Percentiles rank a stretch among this genome's conserved stretches.
Evolutionary conservation across 768 basidiomycete genomes (phyloP).

Genomic region (Clathrus columnatus): DNA sequence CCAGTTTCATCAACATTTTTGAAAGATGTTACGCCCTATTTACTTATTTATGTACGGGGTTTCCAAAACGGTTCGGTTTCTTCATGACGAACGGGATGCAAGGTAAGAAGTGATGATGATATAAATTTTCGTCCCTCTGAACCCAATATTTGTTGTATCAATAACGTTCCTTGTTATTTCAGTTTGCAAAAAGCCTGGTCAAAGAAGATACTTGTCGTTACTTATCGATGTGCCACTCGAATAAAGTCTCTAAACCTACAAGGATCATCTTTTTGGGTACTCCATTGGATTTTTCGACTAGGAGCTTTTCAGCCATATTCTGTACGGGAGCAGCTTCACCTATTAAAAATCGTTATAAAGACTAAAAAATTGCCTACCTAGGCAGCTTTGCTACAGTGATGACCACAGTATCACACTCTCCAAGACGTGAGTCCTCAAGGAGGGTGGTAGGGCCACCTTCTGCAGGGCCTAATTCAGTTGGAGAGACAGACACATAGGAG

Average conservation of each 20-base stretch:
- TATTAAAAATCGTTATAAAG: background rate
- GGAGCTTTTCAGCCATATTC: slow-evolving; percentile 39
- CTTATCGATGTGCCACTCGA: background rate
- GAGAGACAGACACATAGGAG: slow-evolving; percentile 13
- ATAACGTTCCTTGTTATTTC: slow-evolving; percentile 38
- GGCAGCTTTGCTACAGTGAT: slow-evolving; percentile 41
- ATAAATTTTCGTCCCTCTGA: slow-evolving; percentile 31
- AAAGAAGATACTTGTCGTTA: slow-evolving; percentile 36
- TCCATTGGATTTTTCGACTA: slow-evolving; percentile 28
- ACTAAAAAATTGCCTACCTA: slow-evolving; percentile 9
- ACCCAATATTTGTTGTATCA: slow-evolving; percentile 35
- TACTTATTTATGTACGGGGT: no score
- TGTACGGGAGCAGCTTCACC: no score
- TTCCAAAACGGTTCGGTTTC: no score
- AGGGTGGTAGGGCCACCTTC: slow-evolving; percentile 38
- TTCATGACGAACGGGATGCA: background rate
- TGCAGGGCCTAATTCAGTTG: slow-evolving; percentile 32
- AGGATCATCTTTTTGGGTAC: slow-evolving; percentile 36
- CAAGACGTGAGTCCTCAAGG: slow-evolving; percentile 25
- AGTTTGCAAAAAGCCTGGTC: slow-evolving; percentile 43
- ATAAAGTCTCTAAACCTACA: slow-evolving; percentile 21
- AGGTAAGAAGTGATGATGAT: background rate
- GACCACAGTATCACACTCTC: slow-evolving; percentile 41
- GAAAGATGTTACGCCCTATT: no score
- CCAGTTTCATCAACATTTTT: no score